Evolutionary conservation across 495 filamentous ascomycete genomes (phyloP), one percentile per base, ranked within the genome.

Genomic region (Talaromyces thailandensis): DNA sequence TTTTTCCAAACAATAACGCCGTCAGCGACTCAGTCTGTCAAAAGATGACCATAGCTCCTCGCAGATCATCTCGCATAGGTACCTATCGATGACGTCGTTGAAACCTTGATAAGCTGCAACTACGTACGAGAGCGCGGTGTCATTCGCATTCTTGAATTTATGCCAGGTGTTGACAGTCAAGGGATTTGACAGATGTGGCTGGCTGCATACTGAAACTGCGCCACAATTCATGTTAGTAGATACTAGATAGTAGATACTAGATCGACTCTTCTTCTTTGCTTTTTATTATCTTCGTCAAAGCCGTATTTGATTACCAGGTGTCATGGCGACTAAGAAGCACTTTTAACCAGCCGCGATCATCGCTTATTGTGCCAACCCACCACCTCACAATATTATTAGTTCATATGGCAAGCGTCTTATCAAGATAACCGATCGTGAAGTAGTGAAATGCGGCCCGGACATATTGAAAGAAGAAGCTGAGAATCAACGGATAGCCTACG

Each of bases 401-500:
- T 3, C 1, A 4, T 25, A 37, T 45, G 23, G 23, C 9, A 16
- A 45, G 16, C 29, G 25, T 6, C n/a, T 40, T 12, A 25, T 59
- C 31, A 35, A 4, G 5, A 18, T 59, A 59, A 37, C 56, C 7
- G 29, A 23, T 25, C 12, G 23, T 3, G 26, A 59, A 58, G 55
- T 57, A 3, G 32, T 58, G 1, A 58, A 58, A 58, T 58, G 26
- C 24, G 67, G 69, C 56, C 56, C 57, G 21, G 62, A 67, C 60
- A 61, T 75, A 2, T 70, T 64, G 2, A 66, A 51, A 63, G 67
- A 67, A 56, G 73, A 74, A 67, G 64, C 63, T 8, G 65, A 70
- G 21, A 75, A 67, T 58, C 71, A 70, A 62, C 66, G 40, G 52
- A 60, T 66, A 58, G 69, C 69, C 7, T 70, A 68, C 61, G 66